Base-by-base conservation (phyloP, 2,329 filamentous ascomycete species). In the Westerdykella aurantiaca region DNA sequence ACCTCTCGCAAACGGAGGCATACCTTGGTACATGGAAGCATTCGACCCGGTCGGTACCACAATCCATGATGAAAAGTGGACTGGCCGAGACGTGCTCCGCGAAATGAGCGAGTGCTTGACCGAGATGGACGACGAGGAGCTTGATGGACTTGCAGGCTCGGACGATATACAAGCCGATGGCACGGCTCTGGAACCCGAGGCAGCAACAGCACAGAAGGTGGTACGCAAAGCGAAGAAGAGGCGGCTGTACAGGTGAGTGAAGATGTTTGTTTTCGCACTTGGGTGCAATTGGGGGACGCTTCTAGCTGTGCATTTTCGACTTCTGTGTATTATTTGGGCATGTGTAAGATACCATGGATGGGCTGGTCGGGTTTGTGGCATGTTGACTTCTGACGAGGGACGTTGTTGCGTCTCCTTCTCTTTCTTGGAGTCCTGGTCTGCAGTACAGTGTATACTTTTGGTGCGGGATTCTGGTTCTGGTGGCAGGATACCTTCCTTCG, bases 101-200 rank as follows among this genome's bases (percentile, higher is more conserved):
- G 79, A 76, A 12, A 82, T 91, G 67, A 94, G 87, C 57, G 90
- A 95, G 66, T 87, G 91, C 55, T 75, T 96, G 17, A 94, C 86
- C 44, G 91, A 96, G 61, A 82, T 96, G 63, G 90, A 95, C 56
- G 90, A 96, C 52, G 89, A 94, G 41, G 88, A 91, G 68, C 74
- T 95, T 45, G 83, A 86, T 57, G 87, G 85, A 14, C 56, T 69
- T 21, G 65, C 64, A 31, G 63, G 61, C 38, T 55, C 61, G 6
- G 64, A 66, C 39, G 57, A 62, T 31, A 29, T 61, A 10, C 48
- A 54, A 54, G 13, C 57, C 58, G 61, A 61, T 41, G 53, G 51
- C 5, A 41, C 31, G 9, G 51, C 49, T 23, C 52, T 56, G 10
- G 60, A 55, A 34, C 45, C 53, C 14, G 53, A 49, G 25, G 57